Evolutionary conservation across 2,329 filamentous ascomycete species (phyloP), one percentile per base, ranked within the genome.

Genomic region (Fusarium temperatum): DNA sequence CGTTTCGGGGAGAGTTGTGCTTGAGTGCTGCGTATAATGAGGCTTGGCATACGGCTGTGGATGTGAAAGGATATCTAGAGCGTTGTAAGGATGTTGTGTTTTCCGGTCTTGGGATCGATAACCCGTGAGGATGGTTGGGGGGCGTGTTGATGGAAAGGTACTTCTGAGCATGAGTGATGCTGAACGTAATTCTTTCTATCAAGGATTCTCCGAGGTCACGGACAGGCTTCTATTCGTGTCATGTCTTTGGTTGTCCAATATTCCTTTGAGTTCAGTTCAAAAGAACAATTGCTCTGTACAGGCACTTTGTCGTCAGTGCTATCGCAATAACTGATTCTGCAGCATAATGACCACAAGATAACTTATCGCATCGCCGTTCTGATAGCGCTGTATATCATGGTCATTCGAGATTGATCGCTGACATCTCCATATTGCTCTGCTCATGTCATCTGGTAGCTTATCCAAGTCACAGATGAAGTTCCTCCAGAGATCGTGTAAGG

Each of bases 21-120:
- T 66, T 86, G 26, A 86, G 83, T 55, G 81, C 78, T 14, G 83
- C 80, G 10, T 86, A 82, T 32, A 85, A 86, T 62, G 81, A 85
- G 62, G 83, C 83, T 1, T 86, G 83, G 83, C 83, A 85, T 66
- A 75, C 74, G 1, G 59, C 66, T 14, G 41, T 36, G 2, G 76
- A 78, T 8, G 68, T 74, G 1, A n/a, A 36, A 5, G 24, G 59
- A 11, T 80, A 79, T 48, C n/a, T 81, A 38, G 51, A 73, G n/a
- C 58, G 74, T 4, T 80, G 72, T 6, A 60, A 51, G 3, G 61
- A 63, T 0, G 39, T 72, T 6, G 78, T 77, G 3, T 50, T 61
- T 6, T 36, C 3, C 1, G 39, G 54, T 5, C 30, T 72, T 20
- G 58, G 42, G 1, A 24, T 70, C 0, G 2, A 5, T 11, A 2